These are phyloP conservation scores for Nothophytophthora sp. DNA, from an alignment of 352 stramenopile species.

Conservation along the genomic window DNA sequence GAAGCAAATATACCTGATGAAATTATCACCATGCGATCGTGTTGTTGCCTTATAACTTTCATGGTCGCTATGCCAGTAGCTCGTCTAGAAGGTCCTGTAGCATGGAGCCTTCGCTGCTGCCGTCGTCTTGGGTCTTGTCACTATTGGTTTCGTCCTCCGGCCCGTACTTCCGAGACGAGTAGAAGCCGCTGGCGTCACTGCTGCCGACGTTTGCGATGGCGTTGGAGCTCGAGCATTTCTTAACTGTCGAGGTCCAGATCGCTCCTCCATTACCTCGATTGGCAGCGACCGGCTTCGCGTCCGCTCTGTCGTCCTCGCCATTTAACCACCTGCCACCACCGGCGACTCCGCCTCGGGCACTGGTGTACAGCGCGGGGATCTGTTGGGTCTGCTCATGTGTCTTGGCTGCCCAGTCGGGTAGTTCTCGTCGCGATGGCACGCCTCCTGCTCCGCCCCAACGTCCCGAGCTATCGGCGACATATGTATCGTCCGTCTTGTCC, in stretches of 20 bases:
- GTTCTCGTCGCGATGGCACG: constrained; percentile 23
- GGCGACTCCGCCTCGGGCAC: constrained; percentile 12
- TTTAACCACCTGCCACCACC: too few relatives aligned
- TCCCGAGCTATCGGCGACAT: constrained; percentile 1
- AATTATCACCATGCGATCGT: constrained; percentile 36
- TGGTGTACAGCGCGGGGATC: too few relatives aligned
- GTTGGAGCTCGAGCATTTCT: constrained; percentile 26
- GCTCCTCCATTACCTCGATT: constrained; percentile 18
- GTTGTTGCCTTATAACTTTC: background rate
- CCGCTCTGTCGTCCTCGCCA: constrained; percentile 11
- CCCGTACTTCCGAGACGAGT: constrained; percentile 25
- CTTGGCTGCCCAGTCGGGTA: constrained; percentile 20
- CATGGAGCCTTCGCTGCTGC: constrained; percentile 39
- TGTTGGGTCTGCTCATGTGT: constrained; percentile 16
- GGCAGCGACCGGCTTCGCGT: constrained; percentile 11
- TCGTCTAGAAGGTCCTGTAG: constrained; percentile 80
- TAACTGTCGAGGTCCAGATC: background rate
- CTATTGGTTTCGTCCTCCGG: constrained; percentile 30
- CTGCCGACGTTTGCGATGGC: background rate
- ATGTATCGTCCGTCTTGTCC: constrained; percentile 2
- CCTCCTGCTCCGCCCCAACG: constrained; percentile 13
- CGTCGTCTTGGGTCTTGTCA: constrained; percentile 22
- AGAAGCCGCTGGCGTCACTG: constrained; percentile 7
- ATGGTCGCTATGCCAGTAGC: constrained; percentile 33
- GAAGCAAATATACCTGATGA: constrained; percentile 66